Evolutionary conservation across 2,329 filamentous ascomycete species (phyloP).

Genomic region (Metarhizium rileyi): DNA sequence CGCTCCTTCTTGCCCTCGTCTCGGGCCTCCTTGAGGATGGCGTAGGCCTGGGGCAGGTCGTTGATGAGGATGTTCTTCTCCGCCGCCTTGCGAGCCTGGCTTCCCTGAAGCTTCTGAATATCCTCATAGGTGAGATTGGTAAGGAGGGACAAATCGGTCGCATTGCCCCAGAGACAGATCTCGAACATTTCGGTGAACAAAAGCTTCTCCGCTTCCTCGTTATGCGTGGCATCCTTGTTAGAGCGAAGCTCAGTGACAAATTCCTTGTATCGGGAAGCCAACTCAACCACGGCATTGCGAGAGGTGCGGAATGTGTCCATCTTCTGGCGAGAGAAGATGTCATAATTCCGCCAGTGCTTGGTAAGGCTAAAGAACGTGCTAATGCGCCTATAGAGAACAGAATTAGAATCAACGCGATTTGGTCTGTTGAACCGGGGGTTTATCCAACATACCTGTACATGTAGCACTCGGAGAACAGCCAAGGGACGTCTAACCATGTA

Average conservation of each 20-base stretch:
- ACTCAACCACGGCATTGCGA: slow-evolving; percentile 72
- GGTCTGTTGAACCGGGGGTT: background rate
- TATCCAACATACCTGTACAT: slow-evolving; percentile 58
- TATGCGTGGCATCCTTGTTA: slow-evolving; percentile 40
- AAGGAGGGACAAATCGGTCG: slow-evolving; percentile 84
- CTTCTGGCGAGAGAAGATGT: slow-evolving; percentile 85
- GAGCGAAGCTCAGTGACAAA: slow-evolving; percentile 56
- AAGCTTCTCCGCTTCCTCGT: slow-evolving; percentile 61
- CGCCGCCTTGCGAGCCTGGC: slow-evolving; percentile 71
- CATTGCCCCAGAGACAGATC: slow-evolving; percentile 96
- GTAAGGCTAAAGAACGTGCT: slow-evolving; percentile 68
- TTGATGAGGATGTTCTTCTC: slow-evolving; percentile 92
- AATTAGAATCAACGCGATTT: background rate
- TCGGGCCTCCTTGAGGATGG: slow-evolving; percentile 55
- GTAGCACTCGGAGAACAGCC: slow-evolving; percentile 92
- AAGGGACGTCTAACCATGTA: slow-evolving; percentile 75
- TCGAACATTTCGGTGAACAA: slow-evolving; percentile 91
- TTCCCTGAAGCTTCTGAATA: slow-evolving; percentile 91
- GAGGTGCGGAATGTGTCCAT: slow-evolving; percentile 87
- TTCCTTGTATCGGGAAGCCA: slow-evolving; percentile 69
- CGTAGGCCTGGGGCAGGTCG: slow-evolving; percentile 66
- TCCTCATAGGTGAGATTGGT: slow-evolving; percentile 90
- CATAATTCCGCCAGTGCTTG: slow-evolving; percentile 78
- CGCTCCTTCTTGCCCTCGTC: slow-evolving; percentile 55
- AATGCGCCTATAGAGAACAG: slow-evolving; percentile 49